phyloP scores from a whole-genome alignment of 2,329 filamentous ascomycete species.

The Fusarium globosum region DNA sequence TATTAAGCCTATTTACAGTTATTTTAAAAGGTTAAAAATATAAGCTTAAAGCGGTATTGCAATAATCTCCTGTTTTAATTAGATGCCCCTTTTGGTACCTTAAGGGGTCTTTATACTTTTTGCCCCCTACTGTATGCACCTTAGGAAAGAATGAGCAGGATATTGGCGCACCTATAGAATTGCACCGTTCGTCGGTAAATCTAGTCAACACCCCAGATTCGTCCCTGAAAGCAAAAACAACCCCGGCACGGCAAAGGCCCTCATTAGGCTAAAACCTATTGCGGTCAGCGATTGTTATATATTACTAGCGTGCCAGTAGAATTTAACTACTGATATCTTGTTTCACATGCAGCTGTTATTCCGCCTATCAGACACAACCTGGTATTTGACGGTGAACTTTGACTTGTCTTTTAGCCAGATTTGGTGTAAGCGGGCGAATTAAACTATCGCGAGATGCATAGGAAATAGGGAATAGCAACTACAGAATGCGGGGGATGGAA shows the following conservation, averaged over 20 bases:
- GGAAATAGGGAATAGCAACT: neutral
- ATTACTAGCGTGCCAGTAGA: slow-evolving; percentile 1
- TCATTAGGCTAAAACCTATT: slow-evolving; percentile 12
- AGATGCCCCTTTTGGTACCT: no score
- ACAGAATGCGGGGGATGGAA: neutral
- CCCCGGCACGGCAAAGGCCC: slow-evolving; percentile 8
- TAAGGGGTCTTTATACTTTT: no score
- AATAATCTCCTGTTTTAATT: no score
- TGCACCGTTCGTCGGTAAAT: neutral
- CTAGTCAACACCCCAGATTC: slow-evolving; percentile 14
- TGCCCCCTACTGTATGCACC: slow-evolving; percentile 1
- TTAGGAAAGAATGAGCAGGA: neutral
- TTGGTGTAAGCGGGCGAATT: slow-evolving; percentile 18
- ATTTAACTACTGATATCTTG: neutral
- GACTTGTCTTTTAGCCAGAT: slow-evolving; percentile 10
- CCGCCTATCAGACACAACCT: neutral
- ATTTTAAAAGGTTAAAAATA: no score
- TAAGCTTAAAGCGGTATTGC: no score
- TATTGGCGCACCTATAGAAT: slow-evolving; percentile 17
- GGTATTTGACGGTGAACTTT: accelerated
- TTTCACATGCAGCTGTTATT: slow-evolving; percentile 8
- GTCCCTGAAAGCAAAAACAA: neutral
- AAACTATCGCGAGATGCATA: neutral
- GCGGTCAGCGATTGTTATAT: neutral
- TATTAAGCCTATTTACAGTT: no score